Percentiles rank a stretch among this genome's conserved stretches.
phyloP scores from a whole-genome alignment of 352 stramenopile species.

The Pythium aquatile region DNA sequence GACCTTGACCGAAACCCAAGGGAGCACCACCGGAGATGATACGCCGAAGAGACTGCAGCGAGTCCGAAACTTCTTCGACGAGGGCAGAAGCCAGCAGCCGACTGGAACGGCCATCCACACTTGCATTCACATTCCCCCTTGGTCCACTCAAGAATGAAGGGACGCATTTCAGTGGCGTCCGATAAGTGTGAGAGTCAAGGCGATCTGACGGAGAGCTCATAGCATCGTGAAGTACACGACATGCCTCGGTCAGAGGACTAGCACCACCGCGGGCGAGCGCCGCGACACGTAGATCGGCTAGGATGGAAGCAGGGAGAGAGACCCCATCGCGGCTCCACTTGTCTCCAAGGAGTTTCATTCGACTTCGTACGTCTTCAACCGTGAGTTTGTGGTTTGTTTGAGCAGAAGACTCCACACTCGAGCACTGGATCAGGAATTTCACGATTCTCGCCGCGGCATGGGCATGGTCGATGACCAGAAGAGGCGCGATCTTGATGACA shows the following conservation, averaged over 20 bases:
- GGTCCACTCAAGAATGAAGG: neutral
- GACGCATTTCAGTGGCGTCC: neutral
- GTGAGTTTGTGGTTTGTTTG: neutral
- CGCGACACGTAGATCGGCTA: slow-evolving; percentile 5
- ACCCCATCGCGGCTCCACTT: slow-evolving; percentile 10
- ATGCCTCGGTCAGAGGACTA: neutral
- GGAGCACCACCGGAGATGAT: neutral
- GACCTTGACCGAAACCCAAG: neutral
- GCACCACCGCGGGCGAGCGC: neutral
- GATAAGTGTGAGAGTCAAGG: neutral
- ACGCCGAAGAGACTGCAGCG: neutral
- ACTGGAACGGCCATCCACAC: neutral
- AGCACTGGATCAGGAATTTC: slow-evolving; percentile 11
- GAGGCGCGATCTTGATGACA: neutral
- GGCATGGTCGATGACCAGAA: neutral
- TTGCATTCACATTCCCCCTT: neutral
- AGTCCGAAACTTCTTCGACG: neutral
- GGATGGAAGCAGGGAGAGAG: neutral
- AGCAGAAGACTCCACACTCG: neutral
- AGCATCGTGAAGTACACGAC: slow-evolving; percentile 8
- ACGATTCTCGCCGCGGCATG: slow-evolving; percentile 11
- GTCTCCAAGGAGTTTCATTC: neutral
- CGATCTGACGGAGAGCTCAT: slow-evolving; percentile 4
- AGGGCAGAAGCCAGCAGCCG: neutral
- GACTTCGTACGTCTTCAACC: neutral